Conservation (phyloP, 2,329 filamentous ascomycete species). For the Colletotrichum higginsianum region DNA sequence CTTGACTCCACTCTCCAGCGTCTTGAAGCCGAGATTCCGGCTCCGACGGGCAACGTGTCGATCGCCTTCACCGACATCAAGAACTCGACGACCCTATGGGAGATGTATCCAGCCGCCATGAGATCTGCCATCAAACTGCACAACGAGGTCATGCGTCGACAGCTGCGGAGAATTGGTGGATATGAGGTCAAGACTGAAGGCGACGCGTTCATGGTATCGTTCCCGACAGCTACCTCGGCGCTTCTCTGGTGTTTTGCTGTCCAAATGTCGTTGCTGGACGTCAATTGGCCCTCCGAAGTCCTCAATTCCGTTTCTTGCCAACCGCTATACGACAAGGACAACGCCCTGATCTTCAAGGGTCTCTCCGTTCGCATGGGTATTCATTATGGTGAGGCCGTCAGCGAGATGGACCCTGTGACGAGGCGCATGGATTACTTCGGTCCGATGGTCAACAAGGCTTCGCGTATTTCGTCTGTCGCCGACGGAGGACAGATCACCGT, state of each 20-base stretch:
- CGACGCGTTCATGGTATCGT: slow-evolving; percentile 99
- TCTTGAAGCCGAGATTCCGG: slow-evolving; percentile 90
- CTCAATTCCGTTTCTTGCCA: slow-evolving; percentile 88
- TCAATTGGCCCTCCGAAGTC: slow-evolving; percentile 94
- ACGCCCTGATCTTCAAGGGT: slow-evolving; percentile 91
- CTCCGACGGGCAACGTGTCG: slow-evolving; percentile 89
- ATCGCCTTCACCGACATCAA: slow-evolving; percentile 99
- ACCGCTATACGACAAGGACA: slow-evolving; percentile 85
- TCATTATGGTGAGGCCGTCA: slow-evolving; percentile 95
- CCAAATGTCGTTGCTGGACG: slow-evolving; percentile 88
- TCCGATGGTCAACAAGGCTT: slow-evolving; percentile 98
- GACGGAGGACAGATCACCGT: slow-evolving; percentile 98
- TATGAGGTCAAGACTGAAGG: slow-evolving; percentile 99
- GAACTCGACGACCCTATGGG: slow-evolving; percentile 96
- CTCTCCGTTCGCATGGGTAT: slow-evolving; percentile 98
- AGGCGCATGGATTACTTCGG: slow-evolving; percentile 99
- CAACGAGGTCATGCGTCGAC: slow-evolving; percentile 96
- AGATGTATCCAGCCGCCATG: slow-evolving; percentile 96
- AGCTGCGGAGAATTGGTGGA: slow-evolving; percentile 92
- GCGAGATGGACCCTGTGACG: slow-evolving; percentile 95
- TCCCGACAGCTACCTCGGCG: slow-evolving; percentile 94
- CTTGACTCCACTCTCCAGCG: slow-evolving; percentile 89
- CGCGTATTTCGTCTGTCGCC: slow-evolving; percentile 92
- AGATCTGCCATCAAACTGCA: slow-evolving; percentile 96
- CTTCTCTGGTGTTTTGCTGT: slow-evolving; percentile 97